phyloP scores from a whole-genome alignment of 805 yeast genomes.

The Hanseniaspora hatyaiensis region DNA sequence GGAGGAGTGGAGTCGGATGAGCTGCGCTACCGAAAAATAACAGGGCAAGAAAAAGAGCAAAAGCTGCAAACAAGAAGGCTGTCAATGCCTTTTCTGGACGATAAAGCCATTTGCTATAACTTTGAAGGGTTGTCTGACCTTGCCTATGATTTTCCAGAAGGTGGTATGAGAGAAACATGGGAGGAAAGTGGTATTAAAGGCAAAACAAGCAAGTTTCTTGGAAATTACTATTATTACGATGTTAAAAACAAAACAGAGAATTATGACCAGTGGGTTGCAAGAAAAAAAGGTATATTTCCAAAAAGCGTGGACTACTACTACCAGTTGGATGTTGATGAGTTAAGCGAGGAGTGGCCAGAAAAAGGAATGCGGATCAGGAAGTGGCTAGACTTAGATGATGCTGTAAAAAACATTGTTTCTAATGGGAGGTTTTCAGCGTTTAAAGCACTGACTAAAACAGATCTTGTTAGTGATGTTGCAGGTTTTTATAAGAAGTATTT shows the following conservation, averaged over 20 bases:
- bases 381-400: slow-evolving; percentile 37
- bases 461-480: slow-evolving; percentile 39
- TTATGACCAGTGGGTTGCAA: slow-evolving; percentile 27
- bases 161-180: slow-evolving; percentile 89
- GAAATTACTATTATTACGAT: slow-evolving; percentile 52
- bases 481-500: slow-evolving; percentile 39
- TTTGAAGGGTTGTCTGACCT: slow-evolving; percentile 1
- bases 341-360: slow-evolving; percentile 71
- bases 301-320: slow-evolving; percentile 80
- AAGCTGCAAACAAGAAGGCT: too few species aligned
- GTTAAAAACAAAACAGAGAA: slow-evolving; percentile 32
- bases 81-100: too few species aligned
- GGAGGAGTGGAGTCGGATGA: slow-evolving; percentile 93
- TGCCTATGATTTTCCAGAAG: slow-evolving; percentile 26
- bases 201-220: slow-evolving; percentile 41
- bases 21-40: slow-evolving; percentile 22
- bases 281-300: slow-evolving; percentile 38
- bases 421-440: slow-evolving; percentile 35
- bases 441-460: slow-evolving; percentile 48
- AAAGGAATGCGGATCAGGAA: slow-evolving; percentile 44
- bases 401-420: slow-evolving; percentile 27
- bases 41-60: slow-evolving; percentile 21
- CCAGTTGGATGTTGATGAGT: slow-evolving; percentile 52
- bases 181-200: slow-evolving; percentile 93
- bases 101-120: too few species aligned